Evolutionary conservation across 176 grass and related monocot genomes (phyloP).

Genomic region (Bromus sterilis): DNA sequence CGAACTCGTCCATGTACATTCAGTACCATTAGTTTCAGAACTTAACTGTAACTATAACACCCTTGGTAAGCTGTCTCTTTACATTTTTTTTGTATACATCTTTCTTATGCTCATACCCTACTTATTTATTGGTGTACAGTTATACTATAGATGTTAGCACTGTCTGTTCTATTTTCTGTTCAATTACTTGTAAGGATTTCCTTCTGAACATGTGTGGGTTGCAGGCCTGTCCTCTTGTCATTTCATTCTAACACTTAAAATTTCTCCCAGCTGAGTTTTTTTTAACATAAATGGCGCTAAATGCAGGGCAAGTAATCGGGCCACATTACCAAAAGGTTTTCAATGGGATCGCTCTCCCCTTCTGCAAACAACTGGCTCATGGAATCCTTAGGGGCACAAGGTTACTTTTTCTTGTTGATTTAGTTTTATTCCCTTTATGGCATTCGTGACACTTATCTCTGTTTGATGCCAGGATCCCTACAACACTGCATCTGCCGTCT

Average conservation of each 20-base stretch:
- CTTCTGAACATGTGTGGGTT: not conserved
- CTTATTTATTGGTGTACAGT: not conserved
- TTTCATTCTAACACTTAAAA: slow-evolving; percentile 2
- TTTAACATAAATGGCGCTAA: slow-evolving; percentile 17
- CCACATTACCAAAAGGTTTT: slow-evolving; percentile 55
- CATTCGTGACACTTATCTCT: not conserved
- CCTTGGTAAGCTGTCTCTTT: slow-evolving; percentile 49
- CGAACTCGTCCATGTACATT: not conserved
- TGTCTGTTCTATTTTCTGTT: not conserved
- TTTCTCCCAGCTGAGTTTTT: not conserved
- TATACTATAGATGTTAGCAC: not conserved
- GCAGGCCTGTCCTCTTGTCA: not conserved
- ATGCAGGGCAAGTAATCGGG: slow-evolving; percentile 57
- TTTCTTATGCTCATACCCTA: not conserved
- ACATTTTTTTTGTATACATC: not conserved
- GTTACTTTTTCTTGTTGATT: slow-evolving; percentile 24
- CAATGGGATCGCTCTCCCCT: slow-evolving; percentile 50
- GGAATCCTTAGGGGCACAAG: slow-evolving; percentile 78
- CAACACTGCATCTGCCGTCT: slow-evolving; percentile 37
- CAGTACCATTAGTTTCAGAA: slow-evolving; percentile 47
- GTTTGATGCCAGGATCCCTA: slow-evolving; percentile 49
- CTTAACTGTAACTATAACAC: slow-evolving; percentile 60
- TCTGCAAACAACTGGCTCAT: slow-evolving; percentile 57
- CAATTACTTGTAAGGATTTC: not conserved
- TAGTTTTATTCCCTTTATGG: not conserved